Evolutionary conservation across 2,329 filamentous ascomycete genomes (phyloP).

Genomic region (Aspergillus cejpii): DNA sequence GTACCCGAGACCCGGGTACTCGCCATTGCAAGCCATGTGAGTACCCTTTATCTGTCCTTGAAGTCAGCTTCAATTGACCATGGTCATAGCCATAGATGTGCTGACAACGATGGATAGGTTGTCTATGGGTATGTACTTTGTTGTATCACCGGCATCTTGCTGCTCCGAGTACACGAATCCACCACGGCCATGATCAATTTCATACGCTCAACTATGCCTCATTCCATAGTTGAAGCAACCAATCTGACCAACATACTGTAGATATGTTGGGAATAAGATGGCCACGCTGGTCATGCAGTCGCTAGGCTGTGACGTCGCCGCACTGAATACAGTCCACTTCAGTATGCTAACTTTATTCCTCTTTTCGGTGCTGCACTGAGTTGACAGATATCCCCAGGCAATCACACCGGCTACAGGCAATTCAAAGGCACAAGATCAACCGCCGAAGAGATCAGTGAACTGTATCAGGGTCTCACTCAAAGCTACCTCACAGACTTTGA

Average conservation of each 20-base stretch:
- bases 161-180: background rate
- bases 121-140: slow-evolving; percentile 27
- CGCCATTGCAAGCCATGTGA: slow-evolving; percentile 90
- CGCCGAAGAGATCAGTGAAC: slow-evolving; percentile 71
- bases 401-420: slow-evolving; percentile 88
- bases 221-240: too few relatives aligned
- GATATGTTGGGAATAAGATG: slow-evolving; percentile 97
- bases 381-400: slow-evolving; percentile 53
- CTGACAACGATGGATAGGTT: slow-evolving; percentile 48
- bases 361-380: background rate
- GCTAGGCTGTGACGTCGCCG: slow-evolving; percentile 85
- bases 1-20: slow-evolving; percentile 64
- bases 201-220: too few relatives aligned
- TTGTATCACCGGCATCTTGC: slow-evolving; percentile 1
- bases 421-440: slow-evolving; percentile 78
- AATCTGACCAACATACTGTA: slow-evolving; percentile 45
- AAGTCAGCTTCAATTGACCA: background rate
- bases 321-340: slow-evolving; percentile 94
- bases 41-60: slow-evolving; percentile 1
- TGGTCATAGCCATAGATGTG: background rate
- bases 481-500: slow-evolving; percentile 84
- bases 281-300: slow-evolving; percentile 91
- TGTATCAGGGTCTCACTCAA: slow-evolving; percentile 78
- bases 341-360: slow-evolving; percentile 53
- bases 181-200: too few relatives aligned